These are phyloP conservation scores for Wallacemonas sp. DNA, from an alignment of 208 protist genomes.

Conservation along the genomic window DNA sequence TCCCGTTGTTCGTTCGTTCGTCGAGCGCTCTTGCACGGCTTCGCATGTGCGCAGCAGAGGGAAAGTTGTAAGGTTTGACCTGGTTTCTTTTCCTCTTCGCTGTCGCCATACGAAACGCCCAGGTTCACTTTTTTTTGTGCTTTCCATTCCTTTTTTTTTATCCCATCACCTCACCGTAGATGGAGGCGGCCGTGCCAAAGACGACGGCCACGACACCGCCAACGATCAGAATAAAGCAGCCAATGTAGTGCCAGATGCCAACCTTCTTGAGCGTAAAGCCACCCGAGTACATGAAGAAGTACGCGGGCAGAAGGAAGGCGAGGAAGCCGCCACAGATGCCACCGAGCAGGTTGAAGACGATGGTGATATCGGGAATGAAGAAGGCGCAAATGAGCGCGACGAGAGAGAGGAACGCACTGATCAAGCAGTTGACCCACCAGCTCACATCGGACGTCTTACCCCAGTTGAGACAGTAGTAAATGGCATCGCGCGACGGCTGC, in stretches of 20 bases:
- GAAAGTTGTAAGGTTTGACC: no score
- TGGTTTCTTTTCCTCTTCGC: no score
- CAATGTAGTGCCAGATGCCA: constrained; percentile 48
- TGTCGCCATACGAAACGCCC: no score
- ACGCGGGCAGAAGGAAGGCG: constrained; percentile 80
- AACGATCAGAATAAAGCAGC: constrained; percentile 49
- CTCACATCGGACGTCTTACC: constrained; percentile 50
- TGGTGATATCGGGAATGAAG: constrained; percentile 76
- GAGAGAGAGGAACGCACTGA: constrained; percentile 47
- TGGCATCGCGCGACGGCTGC: constrained; percentile 64
- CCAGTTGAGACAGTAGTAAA: constrained; percentile 66
- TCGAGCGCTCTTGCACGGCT: no score
- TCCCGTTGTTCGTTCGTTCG: no score
- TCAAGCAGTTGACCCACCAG: constrained; percentile 44
- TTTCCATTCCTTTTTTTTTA: no score
- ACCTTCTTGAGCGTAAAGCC: constrained; percentile 56
- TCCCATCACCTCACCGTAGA: constrained; percentile 40
- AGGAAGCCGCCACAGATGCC: constrained; percentile 72
- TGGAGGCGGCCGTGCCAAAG: constrained; percentile 67
- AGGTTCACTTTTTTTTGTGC: no score
- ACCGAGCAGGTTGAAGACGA: constrained; percentile 80
- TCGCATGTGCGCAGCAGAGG: no score
- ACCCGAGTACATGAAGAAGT: constrained; percentile 77
- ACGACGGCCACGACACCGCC: constrained; percentile 65
- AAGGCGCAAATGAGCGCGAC: constrained; percentile 68